Conservation (phyloP, 441 rosid genomes). For the Raphanus hybrid region DNA sequence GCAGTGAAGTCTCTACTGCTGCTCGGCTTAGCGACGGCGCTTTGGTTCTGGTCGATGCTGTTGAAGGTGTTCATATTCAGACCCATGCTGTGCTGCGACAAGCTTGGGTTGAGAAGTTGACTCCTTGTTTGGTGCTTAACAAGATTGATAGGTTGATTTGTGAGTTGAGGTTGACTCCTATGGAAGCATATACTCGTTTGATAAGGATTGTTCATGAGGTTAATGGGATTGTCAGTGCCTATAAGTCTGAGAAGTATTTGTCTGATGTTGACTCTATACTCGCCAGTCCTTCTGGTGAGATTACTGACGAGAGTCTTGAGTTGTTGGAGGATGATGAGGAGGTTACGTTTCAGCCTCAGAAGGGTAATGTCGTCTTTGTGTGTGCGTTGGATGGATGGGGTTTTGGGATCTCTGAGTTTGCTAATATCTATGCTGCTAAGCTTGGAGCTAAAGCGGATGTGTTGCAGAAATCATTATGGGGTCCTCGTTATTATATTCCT, state of each 20-base stretch:
- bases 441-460: slow-evolving; percentile 74
- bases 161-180: slow-evolving; percentile 83
- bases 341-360: slow-evolving; percentile 94
- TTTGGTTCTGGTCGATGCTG: slow-evolving; percentile 92
- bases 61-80: slow-evolving; percentile 94
- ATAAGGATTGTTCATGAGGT: slow-evolving; percentile 95
- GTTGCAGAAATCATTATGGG: slow-evolving; percentile 86
- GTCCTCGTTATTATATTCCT: slow-evolving; percentile 74
- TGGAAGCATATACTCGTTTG: slow-evolving; percentile 83
- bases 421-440: slow-evolving; percentile 79
- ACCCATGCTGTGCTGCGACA: slow-evolving; percentile 92
- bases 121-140: slow-evolving; percentile 91
- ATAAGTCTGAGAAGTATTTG: slow-evolving; percentile 88
- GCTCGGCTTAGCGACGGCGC: slow-evolving; percentile 95
- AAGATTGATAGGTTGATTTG: slow-evolving; percentile 92
- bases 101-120: slow-evolving; percentile 91
- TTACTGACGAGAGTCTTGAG: slow-evolving; percentile 65
- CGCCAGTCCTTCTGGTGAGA: slow-evolving; percentile 56
- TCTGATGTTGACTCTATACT: slow-evolving; percentile 93
- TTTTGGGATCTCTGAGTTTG: slow-evolving; percentile 73
- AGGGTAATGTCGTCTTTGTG: slow-evolving; percentile 88
- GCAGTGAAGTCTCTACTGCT: slow-evolving; percentile 94
- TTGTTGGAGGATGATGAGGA: slow-evolving; percentile 90
- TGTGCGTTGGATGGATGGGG: slow-evolving; percentile 99
- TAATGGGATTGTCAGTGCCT: slow-evolving; percentile 81